These are phyloP conservation scores for Syzygium oleosum DNA, from an alignment of 345 rosid genomes.

Conservation along the genomic window DNA sequence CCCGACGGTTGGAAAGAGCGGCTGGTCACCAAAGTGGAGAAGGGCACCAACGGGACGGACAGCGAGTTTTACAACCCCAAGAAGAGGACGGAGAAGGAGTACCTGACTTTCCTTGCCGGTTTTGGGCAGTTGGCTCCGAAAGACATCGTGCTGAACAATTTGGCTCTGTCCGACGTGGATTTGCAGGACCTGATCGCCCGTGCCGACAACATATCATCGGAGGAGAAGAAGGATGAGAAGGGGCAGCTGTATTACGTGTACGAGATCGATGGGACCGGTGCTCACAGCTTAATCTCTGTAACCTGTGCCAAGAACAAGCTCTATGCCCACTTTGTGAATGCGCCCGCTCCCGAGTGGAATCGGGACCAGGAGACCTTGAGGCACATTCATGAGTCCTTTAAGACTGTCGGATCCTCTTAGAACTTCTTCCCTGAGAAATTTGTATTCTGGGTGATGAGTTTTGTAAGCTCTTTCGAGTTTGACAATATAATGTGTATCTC, in stretches of 20 bases:
- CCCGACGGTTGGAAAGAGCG: constrained; percentile 94
- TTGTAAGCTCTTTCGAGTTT: background rate
- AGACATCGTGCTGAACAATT: constrained; percentile 64
- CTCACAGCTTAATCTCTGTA: constrained; percentile 68
- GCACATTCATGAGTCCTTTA: constrained; percentile 81
- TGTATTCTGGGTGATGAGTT: background rate
- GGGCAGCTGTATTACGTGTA: constrained; percentile 75
- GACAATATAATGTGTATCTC: background rate
- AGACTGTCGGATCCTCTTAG: constrained; percentile 33
- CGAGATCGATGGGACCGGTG: constrained; percentile 68
- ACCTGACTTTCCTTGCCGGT: constrained; percentile 75
- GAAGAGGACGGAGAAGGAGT: constrained; percentile 77
- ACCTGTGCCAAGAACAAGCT: constrained; percentile 88
- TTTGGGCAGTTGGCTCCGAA: constrained; percentile 69
- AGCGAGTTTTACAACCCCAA: constrained; percentile 87
- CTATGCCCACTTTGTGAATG: constrained; percentile 87
- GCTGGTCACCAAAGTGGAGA: constrained; percentile 84
- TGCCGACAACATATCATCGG: constrained; percentile 54
- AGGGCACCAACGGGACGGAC: constrained; percentile 89
- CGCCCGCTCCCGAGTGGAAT: constrained; percentile 79
- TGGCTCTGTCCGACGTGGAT: constrained; percentile 77
- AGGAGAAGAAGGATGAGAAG: constrained; percentile 51
- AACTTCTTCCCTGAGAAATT: background rate
- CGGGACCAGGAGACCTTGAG: constrained; percentile 63
- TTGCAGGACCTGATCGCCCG: constrained; percentile 76